Evolutionary conservation across 2,329 filamentous ascomycete genomes (phyloP).

Genomic region (Scolecobasidium constrictum): DNA sequence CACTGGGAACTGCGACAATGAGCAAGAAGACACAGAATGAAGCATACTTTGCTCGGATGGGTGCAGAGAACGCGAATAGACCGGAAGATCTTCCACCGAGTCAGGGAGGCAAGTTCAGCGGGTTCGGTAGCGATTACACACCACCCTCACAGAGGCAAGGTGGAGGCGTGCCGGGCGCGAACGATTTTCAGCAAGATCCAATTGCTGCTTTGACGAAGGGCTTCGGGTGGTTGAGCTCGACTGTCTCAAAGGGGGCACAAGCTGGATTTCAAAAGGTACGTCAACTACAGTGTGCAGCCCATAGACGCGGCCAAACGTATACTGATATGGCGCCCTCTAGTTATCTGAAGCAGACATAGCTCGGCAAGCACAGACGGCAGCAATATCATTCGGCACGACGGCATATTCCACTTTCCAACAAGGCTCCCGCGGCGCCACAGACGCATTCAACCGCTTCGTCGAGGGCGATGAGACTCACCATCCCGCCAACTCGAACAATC

Average conservation of each 20-base stretch:
- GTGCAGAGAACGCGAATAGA: slow-evolving; percentile 68
- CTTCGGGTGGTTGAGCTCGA: slow-evolving; percentile 86
- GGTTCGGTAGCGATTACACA: slow-evolving; percentile 72
- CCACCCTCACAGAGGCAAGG: slow-evolving; percentile 32
- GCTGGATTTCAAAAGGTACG: slow-evolving; percentile 73
- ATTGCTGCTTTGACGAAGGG: slow-evolving; percentile 81
- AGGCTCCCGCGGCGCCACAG: slow-evolving; percentile 63
- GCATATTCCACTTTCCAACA: slow-evolving; percentile 33
- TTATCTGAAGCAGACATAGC: slow-evolving; percentile 56
- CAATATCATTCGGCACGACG: slow-evolving; percentile 45
- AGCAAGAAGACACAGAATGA: slow-evolving; percentile 58
- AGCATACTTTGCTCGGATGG: slow-evolving; percentile 79
- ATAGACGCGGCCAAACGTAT: too few species aligned
- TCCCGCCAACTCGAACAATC: slow-evolving; percentile 16
- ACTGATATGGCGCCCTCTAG: too few species aligned
- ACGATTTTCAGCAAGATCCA: slow-evolving; percentile 86
- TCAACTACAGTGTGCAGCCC: slow-evolving; percentile 4
- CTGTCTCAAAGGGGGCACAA: slow-evolving; percentile 83
- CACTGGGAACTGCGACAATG: slow-evolving; percentile 26
- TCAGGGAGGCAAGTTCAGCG: slow-evolving; percentile 85
- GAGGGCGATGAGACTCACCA: slow-evolving; percentile 51
- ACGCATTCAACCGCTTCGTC: slow-evolving; percentile 76
- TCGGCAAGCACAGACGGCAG: slow-evolving; percentile 48
- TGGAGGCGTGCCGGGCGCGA: slow-evolving; percentile 46
- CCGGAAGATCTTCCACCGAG: slow-evolving; percentile 67